Base-by-base conservation (phyloP, 1,284 basidiomycete species). In the Melampsora larici-populina region DNA sequence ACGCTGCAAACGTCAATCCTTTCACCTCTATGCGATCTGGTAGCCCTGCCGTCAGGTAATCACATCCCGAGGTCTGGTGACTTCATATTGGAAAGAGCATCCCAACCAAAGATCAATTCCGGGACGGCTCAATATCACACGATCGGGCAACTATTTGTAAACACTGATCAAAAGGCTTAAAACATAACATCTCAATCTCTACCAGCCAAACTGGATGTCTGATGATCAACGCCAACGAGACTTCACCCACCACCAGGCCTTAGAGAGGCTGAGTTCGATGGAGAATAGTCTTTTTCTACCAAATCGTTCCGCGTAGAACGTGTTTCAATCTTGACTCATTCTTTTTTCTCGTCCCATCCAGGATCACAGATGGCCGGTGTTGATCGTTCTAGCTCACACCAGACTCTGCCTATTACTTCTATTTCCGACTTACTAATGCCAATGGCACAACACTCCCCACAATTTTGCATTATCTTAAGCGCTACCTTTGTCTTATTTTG, bases 21-120 rank as follows among this genome's bases (percentile, higher is more conserved):
- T 73, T 73, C n/a, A 62, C 71, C 31, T 46, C 70, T 17, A 43
- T 49, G 15, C 58, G 71, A 40, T 62, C 71, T 36, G 62, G 71
- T 18, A 73, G 71, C 48, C 71, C 71, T 26, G 71, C 71, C 13
- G 71, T 73, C n/a, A 58, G 71, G 43, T 73, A 49, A 55, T 21
- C 51, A 6, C 51, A 55, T 55, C 24, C 18, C 17, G 13, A 6
- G 51, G 51, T 55, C 51, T 24, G 51, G 51, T 21, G 51, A 15
- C 3, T 15, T 21, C 3, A 55, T 55, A 24, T 55, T 24, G 3
- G 24, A 24, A 5, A 18, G 6, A 3, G 5, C 3, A 21, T 6
- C 4, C 51, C 4, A 55, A 6, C 2, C 24, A 24, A 24, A 3
- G 17, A 55, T 6, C 13, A 55, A 55, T 18, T 21, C 17, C 4